These are phyloP conservation scores for Spirogloea muscicola DNA, from an alignment of 139 green algal genomes.

Conservation along the genomic window DNA sequence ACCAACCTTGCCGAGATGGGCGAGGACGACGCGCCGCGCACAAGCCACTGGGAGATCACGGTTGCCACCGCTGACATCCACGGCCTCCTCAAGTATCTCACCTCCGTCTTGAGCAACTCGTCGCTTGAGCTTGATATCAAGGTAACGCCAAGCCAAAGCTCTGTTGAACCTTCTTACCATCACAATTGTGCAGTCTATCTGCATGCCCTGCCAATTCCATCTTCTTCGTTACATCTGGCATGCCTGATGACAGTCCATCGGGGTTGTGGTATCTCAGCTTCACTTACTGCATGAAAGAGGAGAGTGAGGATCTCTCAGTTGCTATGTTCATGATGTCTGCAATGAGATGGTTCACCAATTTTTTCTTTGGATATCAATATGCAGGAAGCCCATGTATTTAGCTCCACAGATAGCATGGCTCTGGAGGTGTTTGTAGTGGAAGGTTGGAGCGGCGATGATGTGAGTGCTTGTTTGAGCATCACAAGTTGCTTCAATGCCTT, in stretches of 20 bases:
- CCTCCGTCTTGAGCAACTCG: conserved; percentile 3
- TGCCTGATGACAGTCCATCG: too few relatives aligned
- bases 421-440: conserved; percentile 90
- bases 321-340: not conserved
- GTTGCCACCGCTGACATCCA: conserved; percentile 27
- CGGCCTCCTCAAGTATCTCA: conserved; percentile 29
- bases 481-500: too few relatives aligned
- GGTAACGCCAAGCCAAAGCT: not conserved
- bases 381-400: conserved; percentile 94
- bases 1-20: conserved; percentile 16
- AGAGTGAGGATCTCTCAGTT: not conserved
- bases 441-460: conserved; percentile 29
- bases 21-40: conserved; percentile 11
- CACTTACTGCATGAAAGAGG: not conserved
- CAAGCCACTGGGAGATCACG: conserved; percentile 26
- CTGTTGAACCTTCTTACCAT: not conserved
- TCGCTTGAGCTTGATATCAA: conserved; percentile 20
- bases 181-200: not conserved
- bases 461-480: too few relatives aligned
- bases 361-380: not conserved
- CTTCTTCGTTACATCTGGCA: too few relatives aligned
- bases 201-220: not conserved
- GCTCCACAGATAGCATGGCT: conserved; percentile 83
- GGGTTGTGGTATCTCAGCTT: not conserved
- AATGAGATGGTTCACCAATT: too few relatives aligned